Evolutionary conservation across 192 early-diverging fungal species (phyloP).

Genomic region (Coemansia sp.): DNA sequence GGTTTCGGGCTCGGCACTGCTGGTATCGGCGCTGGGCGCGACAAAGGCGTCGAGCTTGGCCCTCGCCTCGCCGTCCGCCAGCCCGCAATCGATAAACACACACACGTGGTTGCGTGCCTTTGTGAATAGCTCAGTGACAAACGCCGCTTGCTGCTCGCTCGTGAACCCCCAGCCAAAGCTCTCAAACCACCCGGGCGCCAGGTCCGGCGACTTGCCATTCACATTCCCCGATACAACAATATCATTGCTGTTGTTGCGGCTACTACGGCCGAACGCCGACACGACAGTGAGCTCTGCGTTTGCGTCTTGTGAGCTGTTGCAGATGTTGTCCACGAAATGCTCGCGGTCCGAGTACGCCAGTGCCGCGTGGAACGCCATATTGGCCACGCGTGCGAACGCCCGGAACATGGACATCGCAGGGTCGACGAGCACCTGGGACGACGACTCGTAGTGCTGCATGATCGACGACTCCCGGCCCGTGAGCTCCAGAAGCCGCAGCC

Average conservation of each 20-base stretch:
- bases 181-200: slow-evolving; percentile 38
- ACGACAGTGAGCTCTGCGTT: slow-evolving; percentile 67
- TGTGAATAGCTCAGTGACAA: slow-evolving; percentile 52
- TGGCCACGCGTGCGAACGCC: slow-evolving; percentile 74
- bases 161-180: slow-evolving; percentile 50
- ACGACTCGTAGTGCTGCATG: slow-evolving; percentile 71
- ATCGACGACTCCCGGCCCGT: slow-evolving; percentile 79
- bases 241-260: not conserved
- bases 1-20: not conserved
- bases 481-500: slow-evolving; percentile 75
- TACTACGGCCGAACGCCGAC: slow-evolving; percentile 57
- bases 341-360: slow-evolving; percentile 60
- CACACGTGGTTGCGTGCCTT: slow-evolving; percentile 50
- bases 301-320: slow-evolving; percentile 56
- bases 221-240: not conserved
- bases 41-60: not conserved
- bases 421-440: slow-evolving; percentile 63
- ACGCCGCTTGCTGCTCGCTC: slow-evolving; percentile 49
- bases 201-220: not conserved
- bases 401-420: slow-evolving; percentile 80
- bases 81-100: slow-evolving; percentile 71
- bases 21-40: not conserved
- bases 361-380: slow-evolving; percentile 60
- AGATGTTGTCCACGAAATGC: slow-evolving; percentile 69
- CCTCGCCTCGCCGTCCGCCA: slow-evolving; percentile 42